These are phyloP conservation scores for Penicillium sp. DNA, from an alignment of 2,329 filamentous ascomycete species.

Conservation along the genomic window DNA sequence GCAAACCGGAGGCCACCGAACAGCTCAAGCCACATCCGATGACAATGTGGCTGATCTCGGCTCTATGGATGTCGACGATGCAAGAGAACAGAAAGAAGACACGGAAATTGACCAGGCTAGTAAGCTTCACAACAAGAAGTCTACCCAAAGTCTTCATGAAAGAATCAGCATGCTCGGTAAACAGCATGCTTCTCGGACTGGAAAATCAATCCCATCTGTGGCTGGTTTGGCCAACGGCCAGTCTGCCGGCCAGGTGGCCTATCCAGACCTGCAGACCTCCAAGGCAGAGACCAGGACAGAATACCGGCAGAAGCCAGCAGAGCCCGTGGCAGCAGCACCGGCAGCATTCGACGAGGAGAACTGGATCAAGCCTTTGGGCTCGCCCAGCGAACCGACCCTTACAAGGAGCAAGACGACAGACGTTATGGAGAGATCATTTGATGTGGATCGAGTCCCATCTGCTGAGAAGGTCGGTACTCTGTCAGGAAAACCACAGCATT, in stretches of 20 bases:
- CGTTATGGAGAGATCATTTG: slow-evolving; percentile 53
- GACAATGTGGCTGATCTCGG: slow-evolving; percentile 48
- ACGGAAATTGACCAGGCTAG: slow-evolving; percentile 54
- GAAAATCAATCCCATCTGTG: slow-evolving; percentile 45
- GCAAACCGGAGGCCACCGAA: slow-evolving; percentile 62
- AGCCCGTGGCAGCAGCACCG: slow-evolving; percentile 21
- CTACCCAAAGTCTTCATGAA: slow-evolving; percentile 90
- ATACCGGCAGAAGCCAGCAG: slow-evolving; percentile 20
- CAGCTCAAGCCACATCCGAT: slow-evolving; percentile 33
- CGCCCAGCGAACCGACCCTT: slow-evolving; percentile 50
- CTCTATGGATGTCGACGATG: slow-evolving; percentile 53
- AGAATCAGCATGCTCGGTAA: slow-evolving; percentile 76
- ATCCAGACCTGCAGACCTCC: slow-evolving; percentile 34
- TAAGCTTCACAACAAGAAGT: slow-evolving; percentile 74
- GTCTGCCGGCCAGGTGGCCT: slow-evolving; percentile 33
- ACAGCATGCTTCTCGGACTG: slow-evolving; percentile 47
- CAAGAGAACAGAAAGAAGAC: slow-evolving; percentile 49
- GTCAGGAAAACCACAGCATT: slow-evolving; percentile 5
- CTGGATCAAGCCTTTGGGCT: slow-evolving; percentile 57
- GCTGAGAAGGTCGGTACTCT: slow-evolving; percentile 9
- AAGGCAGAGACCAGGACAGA: slow-evolving; percentile 30
- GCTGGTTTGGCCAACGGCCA: slow-evolving; percentile 28
- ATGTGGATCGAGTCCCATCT: slow-evolving; percentile 28
- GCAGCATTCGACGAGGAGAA: slow-evolving; percentile 52
- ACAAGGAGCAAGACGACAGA: slow-evolving; percentile 62